phyloP scores from a whole-genome alignment of 306 rosid species.

The Cyamopsis tetragonoloba region DNA sequence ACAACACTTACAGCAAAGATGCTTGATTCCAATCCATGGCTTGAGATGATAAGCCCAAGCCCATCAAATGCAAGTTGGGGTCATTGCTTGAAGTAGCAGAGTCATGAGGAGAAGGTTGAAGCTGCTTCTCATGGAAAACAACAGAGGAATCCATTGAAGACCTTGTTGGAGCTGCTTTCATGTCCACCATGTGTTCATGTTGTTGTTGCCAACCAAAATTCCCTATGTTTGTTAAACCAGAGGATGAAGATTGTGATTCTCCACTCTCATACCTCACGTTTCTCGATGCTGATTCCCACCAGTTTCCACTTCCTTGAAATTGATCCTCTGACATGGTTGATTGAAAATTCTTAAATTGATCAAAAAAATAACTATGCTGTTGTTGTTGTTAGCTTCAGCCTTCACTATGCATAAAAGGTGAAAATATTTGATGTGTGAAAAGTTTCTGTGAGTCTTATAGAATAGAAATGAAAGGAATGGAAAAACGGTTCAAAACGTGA shows the following conservation, averaged over 20 bases:
- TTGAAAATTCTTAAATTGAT: too few species aligned
- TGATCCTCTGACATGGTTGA: conserved; percentile 76
- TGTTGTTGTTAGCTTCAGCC: background rate
- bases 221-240: conserved; percentile 50
- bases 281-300: conserved; percentile 78
- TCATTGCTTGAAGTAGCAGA: conserved; percentile 40
- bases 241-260: conserved; percentile 58
- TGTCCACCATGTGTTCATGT: conserved; percentile 42
- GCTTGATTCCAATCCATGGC: conserved; percentile 81
- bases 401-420: background rate
- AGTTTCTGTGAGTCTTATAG: conserved; percentile 19
- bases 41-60: conserved; percentile 69
- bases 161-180: conserved; percentile 53
- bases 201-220: conserved; percentile 54
- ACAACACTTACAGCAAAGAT: conserved; percentile 62
- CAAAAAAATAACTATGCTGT: too few species aligned
- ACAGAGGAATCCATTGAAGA: conserved; percentile 58
- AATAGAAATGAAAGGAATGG: conserved; percentile 37
- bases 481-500: conserved; percentile 50
- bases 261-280: conserved; percentile 60
- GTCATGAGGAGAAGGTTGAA: conserved; percentile 35
- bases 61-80: conserved; percentile 78
- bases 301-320: conserved; percentile 64
- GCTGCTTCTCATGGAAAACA: conserved; percentile 66
- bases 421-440: too few species aligned